Evolutionary conservation across 805 yeast genomes (phyloP).

Genomic region (Yarrowia sp.): DNA sequence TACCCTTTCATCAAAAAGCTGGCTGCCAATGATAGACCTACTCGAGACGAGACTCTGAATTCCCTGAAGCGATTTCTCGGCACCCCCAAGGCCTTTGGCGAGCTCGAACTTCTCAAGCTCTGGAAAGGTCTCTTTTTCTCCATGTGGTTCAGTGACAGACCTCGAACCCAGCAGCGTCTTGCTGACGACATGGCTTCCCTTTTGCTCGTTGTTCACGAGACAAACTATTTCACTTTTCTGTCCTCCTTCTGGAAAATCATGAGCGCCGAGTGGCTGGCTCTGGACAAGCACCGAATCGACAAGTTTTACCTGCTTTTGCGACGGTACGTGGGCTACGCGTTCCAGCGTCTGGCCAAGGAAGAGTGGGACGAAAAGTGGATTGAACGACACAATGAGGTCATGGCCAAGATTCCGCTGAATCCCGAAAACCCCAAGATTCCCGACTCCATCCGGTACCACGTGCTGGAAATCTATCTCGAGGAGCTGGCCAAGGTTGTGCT

Average conservation of each 20-base stretch:
- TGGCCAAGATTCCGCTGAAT: slow-evolving; percentile 52
- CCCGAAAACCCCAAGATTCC: slow-evolving; percentile 68
- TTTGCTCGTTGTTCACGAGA: slow-evolving; percentile 49
- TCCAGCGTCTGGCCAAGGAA: slow-evolving; percentile 61
- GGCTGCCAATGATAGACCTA: slow-evolving; percentile 81
- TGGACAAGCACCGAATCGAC: slow-evolving; percentile 86
- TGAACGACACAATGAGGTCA: slow-evolving; percentile 51
- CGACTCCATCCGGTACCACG: slow-evolving; percentile 80
- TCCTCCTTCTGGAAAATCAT: slow-evolving; percentile 84
- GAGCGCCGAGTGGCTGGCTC: slow-evolving; percentile 78
- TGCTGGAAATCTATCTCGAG: slow-evolving; percentile 82
- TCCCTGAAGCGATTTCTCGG: slow-evolving; percentile 66
- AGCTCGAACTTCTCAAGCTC: slow-evolving; percentile 73
- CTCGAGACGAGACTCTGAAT: slow-evolving; percentile 75
- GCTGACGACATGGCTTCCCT: slow-evolving; percentile 74
- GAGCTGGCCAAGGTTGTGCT: slow-evolving; percentile 77
- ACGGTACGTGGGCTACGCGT: slow-evolving; percentile 69
- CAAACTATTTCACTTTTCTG: slow-evolving; percentile 60
- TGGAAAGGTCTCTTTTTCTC: slow-evolving; percentile 97
- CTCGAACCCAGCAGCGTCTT: slow-evolving; percentile 86
- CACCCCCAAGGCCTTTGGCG: slow-evolving; percentile 52
- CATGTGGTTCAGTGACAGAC: slow-evolving; percentile 97
- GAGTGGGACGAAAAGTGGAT: slow-evolving; percentile 64
- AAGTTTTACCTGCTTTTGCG: slow-evolving; percentile 84
- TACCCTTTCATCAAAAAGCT: slow-evolving; percentile 73